A percentile compares a stretch with the other conserved stretches of the same genome.
These are phyloP conservation scores for Venturia carpophila DNA, from an alignment of 2,329 filamentous ascomycete genomes.

Conservation along the genomic window DNA sequence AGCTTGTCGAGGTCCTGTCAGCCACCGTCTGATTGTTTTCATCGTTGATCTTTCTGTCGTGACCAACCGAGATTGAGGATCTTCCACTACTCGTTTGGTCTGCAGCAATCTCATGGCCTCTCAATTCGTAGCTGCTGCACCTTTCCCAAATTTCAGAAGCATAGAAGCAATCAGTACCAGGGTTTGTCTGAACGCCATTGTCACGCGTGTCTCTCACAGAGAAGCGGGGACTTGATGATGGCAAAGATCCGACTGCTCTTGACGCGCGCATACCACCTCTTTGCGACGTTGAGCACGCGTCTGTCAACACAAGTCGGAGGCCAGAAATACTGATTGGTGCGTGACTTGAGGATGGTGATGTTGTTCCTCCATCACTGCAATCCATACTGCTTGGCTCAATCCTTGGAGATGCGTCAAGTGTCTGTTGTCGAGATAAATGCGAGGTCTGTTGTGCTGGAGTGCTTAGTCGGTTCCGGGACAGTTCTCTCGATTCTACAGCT, in stretches of 20 bases:
- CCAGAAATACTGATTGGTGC: neutral
- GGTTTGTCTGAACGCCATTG: neutral
- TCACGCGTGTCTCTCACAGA: neutral
- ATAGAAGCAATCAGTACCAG: neutral
- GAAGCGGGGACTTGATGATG: neutral
- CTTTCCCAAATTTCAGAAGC: neutral
- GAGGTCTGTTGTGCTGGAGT: neutral
- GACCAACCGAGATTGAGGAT: neutral
- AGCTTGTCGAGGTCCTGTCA: neutral
- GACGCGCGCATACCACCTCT: neutral
- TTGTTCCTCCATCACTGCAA: neutral
- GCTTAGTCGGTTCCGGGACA: neutral
- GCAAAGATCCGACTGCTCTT: neutral
- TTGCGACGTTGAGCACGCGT: neutral
- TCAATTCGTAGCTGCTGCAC: neutral
- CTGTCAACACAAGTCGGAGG: neutral
- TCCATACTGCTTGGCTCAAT: neutral
- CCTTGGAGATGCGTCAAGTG: neutral
- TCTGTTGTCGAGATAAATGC: neutral
- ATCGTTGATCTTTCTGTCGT: neutral
- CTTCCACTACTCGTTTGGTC: neutral
- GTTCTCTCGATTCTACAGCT: neutral
- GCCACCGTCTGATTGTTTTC: neutral
- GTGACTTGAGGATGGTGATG: neutral
- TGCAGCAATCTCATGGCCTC: neutral